Evolutionary conservation across 208 protist species (phyloP).

Genomic region (Acanthamoeba castellanii): DNA sequence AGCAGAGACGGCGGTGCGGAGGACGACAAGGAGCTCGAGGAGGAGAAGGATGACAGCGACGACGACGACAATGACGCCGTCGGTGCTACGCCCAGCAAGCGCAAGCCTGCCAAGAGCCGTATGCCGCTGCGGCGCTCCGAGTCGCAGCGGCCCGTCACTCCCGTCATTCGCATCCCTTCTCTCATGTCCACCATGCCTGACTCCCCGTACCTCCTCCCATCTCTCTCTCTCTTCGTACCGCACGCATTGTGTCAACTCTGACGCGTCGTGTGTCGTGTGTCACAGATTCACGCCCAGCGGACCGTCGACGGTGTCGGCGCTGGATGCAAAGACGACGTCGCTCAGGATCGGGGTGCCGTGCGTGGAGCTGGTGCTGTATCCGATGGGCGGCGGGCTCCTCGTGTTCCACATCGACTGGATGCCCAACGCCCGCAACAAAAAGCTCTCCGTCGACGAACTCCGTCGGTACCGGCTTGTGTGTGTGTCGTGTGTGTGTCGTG

Average conservation of each 20-base stretch:
- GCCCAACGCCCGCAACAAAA: constrained; percentile 1
- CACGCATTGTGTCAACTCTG: no score
- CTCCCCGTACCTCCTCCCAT: not conserved
- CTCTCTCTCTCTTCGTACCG: not conserved
- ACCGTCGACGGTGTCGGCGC: not conserved
- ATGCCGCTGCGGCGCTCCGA: not conserved
- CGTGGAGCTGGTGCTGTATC: constrained; percentile 65
- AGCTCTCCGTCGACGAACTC: constrained; percentile 57
- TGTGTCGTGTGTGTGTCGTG: not conserved
- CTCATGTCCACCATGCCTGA: not conserved
- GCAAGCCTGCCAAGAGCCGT: not conserved
- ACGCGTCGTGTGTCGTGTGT: no score
- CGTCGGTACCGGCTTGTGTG: not conserved
- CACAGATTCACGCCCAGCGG: not conserved
- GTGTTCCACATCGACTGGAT: constrained; percentile 69
- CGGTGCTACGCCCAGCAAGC: not conserved
- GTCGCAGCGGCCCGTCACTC: not conserved
- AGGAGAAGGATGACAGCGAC: not conserved
- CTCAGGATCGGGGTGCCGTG: constrained; percentile 1
- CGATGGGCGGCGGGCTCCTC: constrained; percentile 24
- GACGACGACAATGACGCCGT: not conserved
- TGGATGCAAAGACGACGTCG: constrained; percentile 15
- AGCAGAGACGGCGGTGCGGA: not conserved
- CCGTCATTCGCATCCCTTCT: not conserved
- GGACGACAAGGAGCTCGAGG: not conserved